phyloP scores from a whole-genome alignment of 2,329 filamentous ascomycete genomes.

The Niveomyces coronatus region DNA sequence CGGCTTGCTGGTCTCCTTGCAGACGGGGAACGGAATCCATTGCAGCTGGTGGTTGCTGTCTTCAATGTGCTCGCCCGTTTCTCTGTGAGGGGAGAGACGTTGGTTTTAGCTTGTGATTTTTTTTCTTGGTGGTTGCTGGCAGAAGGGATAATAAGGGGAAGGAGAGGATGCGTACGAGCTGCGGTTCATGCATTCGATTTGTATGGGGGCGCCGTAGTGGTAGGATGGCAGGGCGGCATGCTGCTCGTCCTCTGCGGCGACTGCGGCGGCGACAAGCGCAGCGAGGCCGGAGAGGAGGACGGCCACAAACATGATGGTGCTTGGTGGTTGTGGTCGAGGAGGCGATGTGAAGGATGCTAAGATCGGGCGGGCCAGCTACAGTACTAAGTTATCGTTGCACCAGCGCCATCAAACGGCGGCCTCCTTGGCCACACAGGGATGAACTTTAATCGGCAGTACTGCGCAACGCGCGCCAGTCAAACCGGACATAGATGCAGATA shows the following conservation, averaged over 20 bases:
- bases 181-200: slow-evolving; percentile 64
- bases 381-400: no score
- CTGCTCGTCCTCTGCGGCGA: slow-evolving; percentile 16
- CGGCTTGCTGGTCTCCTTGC: slow-evolving; percentile 75
- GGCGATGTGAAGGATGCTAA: no score
- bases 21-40: slow-evolving; percentile 84
- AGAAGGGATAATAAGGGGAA: not conserved
- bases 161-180: slow-evolving; percentile 47
- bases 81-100: slow-evolving; percentile 35
- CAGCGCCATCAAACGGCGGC: no score
- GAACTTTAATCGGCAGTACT: no score
- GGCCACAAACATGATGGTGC: slow-evolving; percentile 8
- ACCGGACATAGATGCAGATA: no score
- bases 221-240: slow-evolving; percentile 47
- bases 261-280: slow-evolving; percentile 18
- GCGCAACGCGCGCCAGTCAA: no score
- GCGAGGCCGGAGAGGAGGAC: slow-evolving; percentile 16
- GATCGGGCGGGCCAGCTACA: no score
- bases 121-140: no score
- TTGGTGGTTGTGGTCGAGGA: no score
- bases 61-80: slow-evolving; percentile 83
- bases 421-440: no score
- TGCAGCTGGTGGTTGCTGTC: slow-evolving; percentile 71
- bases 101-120: no score
- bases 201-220: slow-evolving; percentile 55